Percentiles rank a stretch among this genome's conserved stretches.
Evolutionary conservation across 345 rosid genomes (phyloP).

Genomic region (Populus euphratica): DNA sequence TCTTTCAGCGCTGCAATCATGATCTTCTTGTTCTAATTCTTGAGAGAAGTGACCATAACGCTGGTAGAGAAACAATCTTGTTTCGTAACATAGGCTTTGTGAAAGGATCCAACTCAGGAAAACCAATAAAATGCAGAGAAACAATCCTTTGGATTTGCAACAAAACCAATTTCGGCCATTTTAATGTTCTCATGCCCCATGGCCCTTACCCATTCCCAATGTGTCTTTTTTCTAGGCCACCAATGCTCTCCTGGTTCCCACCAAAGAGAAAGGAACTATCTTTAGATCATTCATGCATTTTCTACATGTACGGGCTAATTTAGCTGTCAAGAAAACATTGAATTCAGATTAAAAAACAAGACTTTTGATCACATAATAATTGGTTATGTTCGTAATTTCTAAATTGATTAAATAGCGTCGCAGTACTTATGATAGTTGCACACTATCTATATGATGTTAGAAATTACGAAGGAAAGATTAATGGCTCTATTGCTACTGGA

Average conservation of each 20-base stretch:
- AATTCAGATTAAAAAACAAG: not conserved
- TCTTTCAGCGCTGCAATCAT: too few relatives aligned
- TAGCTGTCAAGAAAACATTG: not conserved
- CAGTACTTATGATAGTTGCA: too few relatives aligned
- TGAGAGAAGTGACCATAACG: not conserved
- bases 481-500: too few relatives aligned
- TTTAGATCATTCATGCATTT: not conserved
- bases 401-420: too few relatives aligned
- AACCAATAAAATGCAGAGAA: not conserved
- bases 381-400: not conserved
- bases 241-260: not conserved
- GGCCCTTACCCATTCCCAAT: not conserved
- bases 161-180: not conserved
- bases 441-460: too few relatives aligned
- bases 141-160: not conserved
- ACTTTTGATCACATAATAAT: not conserved
- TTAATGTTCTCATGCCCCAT: not conserved
- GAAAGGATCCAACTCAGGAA: not conserved
- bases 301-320: not conserved
- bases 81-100: not conserved
- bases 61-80: too few relatives aligned
- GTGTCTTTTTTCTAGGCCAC: not conserved
- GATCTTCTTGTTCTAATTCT: not conserved
- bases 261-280: not conserved
- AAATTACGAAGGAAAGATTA: too few relatives aligned